Conservation (phyloP, 2,329 filamentous ascomycete genomes). For the Epichloe bromicola region DNA sequence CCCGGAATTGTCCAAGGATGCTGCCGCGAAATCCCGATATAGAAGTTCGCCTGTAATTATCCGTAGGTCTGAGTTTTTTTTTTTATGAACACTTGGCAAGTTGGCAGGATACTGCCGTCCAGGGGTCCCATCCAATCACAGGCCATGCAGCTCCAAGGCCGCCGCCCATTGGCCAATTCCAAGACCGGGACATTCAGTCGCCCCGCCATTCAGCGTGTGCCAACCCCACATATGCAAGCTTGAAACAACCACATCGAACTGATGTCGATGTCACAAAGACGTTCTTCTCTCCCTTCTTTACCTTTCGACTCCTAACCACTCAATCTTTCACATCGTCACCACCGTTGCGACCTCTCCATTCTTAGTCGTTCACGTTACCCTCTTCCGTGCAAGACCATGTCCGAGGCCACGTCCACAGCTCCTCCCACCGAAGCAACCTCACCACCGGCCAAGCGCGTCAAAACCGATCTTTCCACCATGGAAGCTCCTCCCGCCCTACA, state of each 20-base stretch:
- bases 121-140: neutral
- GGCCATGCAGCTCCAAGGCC: neutral
- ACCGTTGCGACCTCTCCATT: too few relatives aligned
- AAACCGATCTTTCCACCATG: conserved; percentile 35
- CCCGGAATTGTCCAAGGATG: too few relatives aligned
- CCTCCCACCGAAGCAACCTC: conserved; percentile 39
- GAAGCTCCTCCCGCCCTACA: conserved; percentile 49
- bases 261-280: too few relatives aligned
- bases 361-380: too few relatives aligned
- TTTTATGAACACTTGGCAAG: too few relatives aligned
- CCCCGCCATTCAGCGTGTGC: neutral
- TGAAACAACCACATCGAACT: too few relatives aligned
- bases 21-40: too few relatives aligned
- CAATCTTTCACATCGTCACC: too few relatives aligned
- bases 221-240: neutral
- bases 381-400: neutral
- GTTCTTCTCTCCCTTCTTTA: neutral
- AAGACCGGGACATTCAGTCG: neutral
- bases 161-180: neutral
- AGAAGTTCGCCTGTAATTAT: too few relatives aligned
- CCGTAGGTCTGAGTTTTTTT: too few relatives aligned
- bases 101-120: neutral
- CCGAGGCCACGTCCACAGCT: neutral
- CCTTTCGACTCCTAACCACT: neutral
- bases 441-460: conserved; percentile 69